Evolutionary conservation across 1,284 basidiomycete genomes (phyloP), one percentile per base, ranked within the genome.

Genomic region (Inonotus obliquus): DNA sequence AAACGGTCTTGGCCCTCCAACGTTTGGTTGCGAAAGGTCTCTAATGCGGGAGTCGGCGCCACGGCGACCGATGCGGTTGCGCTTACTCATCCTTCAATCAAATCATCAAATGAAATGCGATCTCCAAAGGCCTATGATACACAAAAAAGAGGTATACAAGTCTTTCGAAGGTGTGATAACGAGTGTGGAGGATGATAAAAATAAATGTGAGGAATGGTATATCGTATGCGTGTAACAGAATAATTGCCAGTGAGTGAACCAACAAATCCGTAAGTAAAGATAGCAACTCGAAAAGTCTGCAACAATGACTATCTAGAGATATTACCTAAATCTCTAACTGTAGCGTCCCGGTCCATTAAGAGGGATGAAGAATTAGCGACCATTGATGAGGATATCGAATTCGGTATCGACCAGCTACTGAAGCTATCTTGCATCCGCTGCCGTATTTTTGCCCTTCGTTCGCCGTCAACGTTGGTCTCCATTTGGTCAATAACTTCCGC

Each of bases 341-440:
- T 47, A 25, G 21, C 48, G 23, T 61, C 60, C 10, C 60, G 53
- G 17, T 61, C 60, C 23, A 59, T 35, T 39, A 59, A 14, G 25
- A 57, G 45, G 55, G 55, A 57, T 29, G 57, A 59, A 14, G 57
- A 59, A 23, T 58, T 55, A 10, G 59, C 54, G 37, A 63, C 51
- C 62, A 63, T 63, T 9, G 62, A 63, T 2, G 62, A 63, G 9
- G 54, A 57, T 19, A 63, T 63, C 5, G 62, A 63, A n/a, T 57
- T 57, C n/a, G 62, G 62, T 17, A 63, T 63, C 25, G 58, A 57
- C 58, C 58, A 63, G 54, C 35, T 57, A 11, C 48, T 45, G 13
- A 54, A 6, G 35, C 59, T 63, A 25, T 41, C 39, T 27, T 60
- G 54, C n/a, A 57, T 35, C 13, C 47, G 53, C 21, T 38, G 61